Base-by-base conservation (phyloP, 2,329 filamentous ascomycete species). In the Beauveria australis region DNA sequence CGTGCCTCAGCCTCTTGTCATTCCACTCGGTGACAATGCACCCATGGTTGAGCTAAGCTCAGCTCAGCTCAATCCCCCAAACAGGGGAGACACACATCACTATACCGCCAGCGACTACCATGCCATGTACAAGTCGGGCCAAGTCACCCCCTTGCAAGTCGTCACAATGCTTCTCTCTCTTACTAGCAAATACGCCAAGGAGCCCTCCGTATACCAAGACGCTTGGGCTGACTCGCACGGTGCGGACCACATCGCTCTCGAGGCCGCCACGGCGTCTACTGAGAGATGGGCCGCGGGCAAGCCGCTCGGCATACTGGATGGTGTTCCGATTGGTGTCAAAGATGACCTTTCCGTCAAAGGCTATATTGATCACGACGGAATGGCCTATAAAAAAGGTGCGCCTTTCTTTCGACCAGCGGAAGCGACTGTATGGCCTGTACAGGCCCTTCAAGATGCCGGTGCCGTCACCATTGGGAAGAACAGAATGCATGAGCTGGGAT, bases 261-360 rank as follows among this genome's bases (percentile, higher is more conserved):
- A 81, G 41, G 87, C 90, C 1, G 91, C 92, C 0, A 80, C 80
- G 66, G 88, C 82, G 8, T 94, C 91, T 1, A 89, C 91, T 0
- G 78, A 83, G 69, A 80, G 92, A 51, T 96, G 89, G 73, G 83
- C 84, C 61, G 76, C 80, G 18, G 88, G 89, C 0, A 80, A 80
- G 63, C 80, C 86, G 0, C 72, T 91, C 18, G 81, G 89, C 14
- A 75, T 89, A 5, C 76, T 96, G 8, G 92, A 96, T 67, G 92
- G 92, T 14, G 84, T 96, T 1, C 92, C 91, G 0, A 82, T 95
- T 53, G 89, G 87, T 0, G 83, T 94, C 67, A 96, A 96, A 74
- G 91, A 95, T 69, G 91, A 96, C 68, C 80, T 87, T 18, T 80
- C 88, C 64, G 77, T 92, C 37, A 79, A 84, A 64, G 90, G 89